Conservation (phyloP, 768 basidiomycete genomes). For the Rhizopogon vinicolor region DNA sequence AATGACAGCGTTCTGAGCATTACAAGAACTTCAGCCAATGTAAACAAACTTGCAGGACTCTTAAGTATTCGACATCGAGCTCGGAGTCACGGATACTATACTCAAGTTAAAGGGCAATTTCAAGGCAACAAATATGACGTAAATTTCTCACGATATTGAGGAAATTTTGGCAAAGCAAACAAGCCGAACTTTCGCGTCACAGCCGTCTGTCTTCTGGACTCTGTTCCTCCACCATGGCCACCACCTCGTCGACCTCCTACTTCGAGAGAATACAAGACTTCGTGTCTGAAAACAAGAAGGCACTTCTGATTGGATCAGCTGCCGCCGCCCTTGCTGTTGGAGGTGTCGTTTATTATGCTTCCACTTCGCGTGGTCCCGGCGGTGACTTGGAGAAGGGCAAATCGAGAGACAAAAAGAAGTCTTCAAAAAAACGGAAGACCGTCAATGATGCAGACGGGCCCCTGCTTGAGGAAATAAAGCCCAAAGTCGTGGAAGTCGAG, state of each 20-base stretch:
- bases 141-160: background rate
- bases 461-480: conserved; percentile 70
- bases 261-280: conserved; percentile 65
- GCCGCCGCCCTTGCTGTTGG: conserved; percentile 68
- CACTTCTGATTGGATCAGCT: conserved; percentile 67
- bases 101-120: too few species aligned
- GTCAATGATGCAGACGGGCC: conserved; percentile 64
- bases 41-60: background rate
- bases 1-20: too few species aligned
- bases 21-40: background rate
- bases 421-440: conserved; percentile 56
- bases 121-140: background rate
- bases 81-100: too few species aligned
- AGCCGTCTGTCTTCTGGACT: background rate
- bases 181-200: conserved; percentile 1
- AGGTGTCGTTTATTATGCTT: conserved; percentile 69
- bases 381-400: conserved; percentile 44
- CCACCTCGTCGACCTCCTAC: conserved; percentile 28
- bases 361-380: conserved; percentile 36
- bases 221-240: background rate
- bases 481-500: conserved; percentile 34
- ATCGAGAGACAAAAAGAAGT: conserved; percentile 44
- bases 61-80: too few species aligned
- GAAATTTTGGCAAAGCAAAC: background rate
- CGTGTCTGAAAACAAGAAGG: conserved; percentile 74